A percentile compares a stretch with the other conserved stretches of the same genome.
These are phyloP conservation scores for Tylopilus sp. DNA, from an alignment of 1,284 basidiomycete genomes.

Conservation along the genomic window DNA sequence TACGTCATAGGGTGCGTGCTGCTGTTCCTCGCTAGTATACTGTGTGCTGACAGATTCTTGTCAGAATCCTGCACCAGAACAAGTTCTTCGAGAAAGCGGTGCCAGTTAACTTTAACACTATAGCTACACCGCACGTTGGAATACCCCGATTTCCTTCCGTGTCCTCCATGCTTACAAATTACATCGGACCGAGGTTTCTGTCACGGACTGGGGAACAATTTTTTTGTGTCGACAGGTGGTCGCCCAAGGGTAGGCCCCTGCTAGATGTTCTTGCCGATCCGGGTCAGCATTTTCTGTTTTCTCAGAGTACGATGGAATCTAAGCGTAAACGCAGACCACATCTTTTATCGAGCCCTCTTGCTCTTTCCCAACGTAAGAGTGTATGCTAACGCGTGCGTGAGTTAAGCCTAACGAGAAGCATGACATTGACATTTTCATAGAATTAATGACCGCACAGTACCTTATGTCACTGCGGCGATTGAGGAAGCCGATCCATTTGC, in stretches of 20 bases:
- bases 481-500: conserved; percentile 68
- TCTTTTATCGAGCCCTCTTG: conserved; percentile 75
- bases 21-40: not conserved
- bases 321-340: conserved; percentile 44
- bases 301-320: conserved; percentile 2
- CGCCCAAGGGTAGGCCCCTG: conserved; percentile 62
- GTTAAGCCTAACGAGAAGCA: not conserved
- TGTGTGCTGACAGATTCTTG: not conserved
- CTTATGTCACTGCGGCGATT: conserved; percentile 76
- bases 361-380: conserved; percentile 71
- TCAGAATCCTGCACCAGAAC: conserved; percentile 60
- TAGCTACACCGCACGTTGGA: conserved; percentile 83
- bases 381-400: conserved; percentile 77
- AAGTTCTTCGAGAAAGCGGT: conserved; percentile 65
- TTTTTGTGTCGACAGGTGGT: conserved; percentile 73
- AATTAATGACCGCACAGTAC: conserved; percentile 77
- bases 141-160: conserved; percentile 57
- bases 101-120: conserved; percentile 77
- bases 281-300: conserved; percentile 40
- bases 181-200: conserved; percentile 70
- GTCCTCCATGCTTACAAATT: conserved; percentile 54
- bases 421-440: conserved; percentile 31
- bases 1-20: conserved; percentile 66
- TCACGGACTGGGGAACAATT: conserved; percentile 84
- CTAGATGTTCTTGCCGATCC: conserved; percentile 86